Evolutionary conservation across 805 yeast species (phyloP).

Genomic region (Lachancea thermotolerans): DNA sequence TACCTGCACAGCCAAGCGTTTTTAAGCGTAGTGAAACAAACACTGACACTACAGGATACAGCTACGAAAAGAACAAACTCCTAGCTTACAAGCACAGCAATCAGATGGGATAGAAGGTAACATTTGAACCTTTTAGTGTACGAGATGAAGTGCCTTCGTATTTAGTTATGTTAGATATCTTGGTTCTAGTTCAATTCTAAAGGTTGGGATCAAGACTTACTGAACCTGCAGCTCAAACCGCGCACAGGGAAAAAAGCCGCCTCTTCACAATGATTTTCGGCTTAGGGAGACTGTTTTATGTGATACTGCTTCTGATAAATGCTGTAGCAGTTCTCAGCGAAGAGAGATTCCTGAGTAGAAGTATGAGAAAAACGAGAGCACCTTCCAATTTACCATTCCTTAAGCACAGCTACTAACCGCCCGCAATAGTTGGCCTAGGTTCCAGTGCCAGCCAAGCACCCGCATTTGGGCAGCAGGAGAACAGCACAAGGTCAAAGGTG

Average conservation of each 20-base stretch:
- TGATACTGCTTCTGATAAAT: slow-evolving; percentile 51
- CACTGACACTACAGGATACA: too few species aligned
- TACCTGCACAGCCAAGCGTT: too few species aligned
- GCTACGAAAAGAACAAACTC: too few species aligned
- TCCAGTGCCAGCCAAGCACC: slow-evolving; percentile 32
- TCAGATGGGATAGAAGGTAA: too few species aligned
- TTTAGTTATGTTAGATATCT: too few species aligned
- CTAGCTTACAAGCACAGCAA: too few species aligned
- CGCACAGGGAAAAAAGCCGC: background rate
- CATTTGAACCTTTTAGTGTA: too few species aligned
- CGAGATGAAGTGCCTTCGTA: too few species aligned
- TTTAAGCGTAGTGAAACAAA: too few species aligned
- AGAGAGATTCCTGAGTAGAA: slow-evolving; percentile 68
- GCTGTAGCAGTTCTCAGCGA: slow-evolving; percentile 75
- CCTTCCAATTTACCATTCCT: background rate
- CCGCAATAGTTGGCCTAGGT: slow-evolving; percentile 39
- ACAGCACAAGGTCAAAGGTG: slow-evolving; percentile 49
- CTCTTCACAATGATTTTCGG: slow-evolving; percentile 43
- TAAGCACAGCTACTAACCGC: background rate
- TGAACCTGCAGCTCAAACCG: background rate
- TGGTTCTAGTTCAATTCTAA: too few species aligned
- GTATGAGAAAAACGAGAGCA: slow-evolving; percentile 14
- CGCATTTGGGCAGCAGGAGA: slow-evolving; percentile 42
- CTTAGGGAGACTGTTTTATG: slow-evolving; percentile 51
- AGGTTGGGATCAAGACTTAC: background rate